phyloP scores from a whole-genome alignment of 441 rosid genomes.

The Cnidoscolus chayamansa region DNA sequence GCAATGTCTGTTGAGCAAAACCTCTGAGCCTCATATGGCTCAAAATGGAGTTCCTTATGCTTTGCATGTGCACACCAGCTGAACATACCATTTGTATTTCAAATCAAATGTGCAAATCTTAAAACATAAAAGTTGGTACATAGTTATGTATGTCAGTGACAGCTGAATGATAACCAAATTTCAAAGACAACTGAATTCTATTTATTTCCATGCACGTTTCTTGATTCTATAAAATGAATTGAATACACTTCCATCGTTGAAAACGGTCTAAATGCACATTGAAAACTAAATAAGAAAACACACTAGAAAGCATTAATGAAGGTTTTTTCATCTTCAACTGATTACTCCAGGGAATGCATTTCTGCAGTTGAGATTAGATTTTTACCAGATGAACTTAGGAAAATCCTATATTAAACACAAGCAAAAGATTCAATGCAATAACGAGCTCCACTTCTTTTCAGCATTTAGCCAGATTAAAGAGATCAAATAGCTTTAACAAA shows the following conservation, averaged over 20 bases:
- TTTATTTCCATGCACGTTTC: neutral
- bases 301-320: neutral
- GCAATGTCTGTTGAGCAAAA: slow-evolving; percentile 18
- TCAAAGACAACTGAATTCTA: neutral
- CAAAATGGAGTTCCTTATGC: slow-evolving; percentile 48
- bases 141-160: neutral
- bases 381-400: too few species aligned
- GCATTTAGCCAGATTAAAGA: too few species aligned
- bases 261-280: neutral
- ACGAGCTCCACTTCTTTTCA: too few species aligned
- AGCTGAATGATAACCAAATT: slow-evolving; percentile 3
- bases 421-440: too few species aligned
- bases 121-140: neutral
- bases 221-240: neutral
- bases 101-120: slow-evolving; percentile 5
- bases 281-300: neutral
- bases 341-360: neutral
- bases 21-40: slow-evolving; percentile 51
- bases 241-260: neutral
- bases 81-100: slow-evolving; percentile 6
- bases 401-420: too few species aligned
- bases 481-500: too few species aligned
- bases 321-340: neutral
- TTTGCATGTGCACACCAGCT: slow-evolving; percentile 39
- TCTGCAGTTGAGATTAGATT: neutral